Percentiles rank a stretch among this genome's conserved stretches.
These are phyloP conservation scores for Gossypium anomalum DNA, from an alignment of 345 rosid genomes.

Conservation along the genomic window DNA sequence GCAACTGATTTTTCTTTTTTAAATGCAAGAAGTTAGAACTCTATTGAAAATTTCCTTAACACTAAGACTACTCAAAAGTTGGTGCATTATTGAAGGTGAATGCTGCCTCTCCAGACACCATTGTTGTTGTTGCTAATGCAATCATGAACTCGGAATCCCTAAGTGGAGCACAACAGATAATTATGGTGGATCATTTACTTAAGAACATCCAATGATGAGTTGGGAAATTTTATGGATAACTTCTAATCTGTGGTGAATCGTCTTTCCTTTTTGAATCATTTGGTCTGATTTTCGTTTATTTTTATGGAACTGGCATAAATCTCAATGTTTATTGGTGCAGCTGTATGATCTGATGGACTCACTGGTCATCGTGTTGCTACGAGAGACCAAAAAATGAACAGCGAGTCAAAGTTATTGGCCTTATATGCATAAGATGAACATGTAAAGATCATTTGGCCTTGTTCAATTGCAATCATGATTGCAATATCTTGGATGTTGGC, in stretches of 20 bases:
- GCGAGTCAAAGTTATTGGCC: not conserved
- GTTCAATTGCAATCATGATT: not conserved
- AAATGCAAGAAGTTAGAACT: not conserved
- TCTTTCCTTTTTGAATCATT: not conserved
- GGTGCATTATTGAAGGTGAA: constrained; percentile 36
- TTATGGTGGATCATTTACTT: constrained; percentile 68
- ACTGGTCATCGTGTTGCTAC: not conserved
- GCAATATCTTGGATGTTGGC: not conserved
- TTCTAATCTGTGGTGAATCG: not conserved
- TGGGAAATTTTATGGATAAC: not conserved
- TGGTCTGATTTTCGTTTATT: not conserved
- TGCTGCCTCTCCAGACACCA: constrained; percentile 52
- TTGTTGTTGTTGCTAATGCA: constrained; percentile 56
- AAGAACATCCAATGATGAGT: constrained; percentile 45
- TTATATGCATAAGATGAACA: not conserved
- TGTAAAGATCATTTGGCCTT: not conserved
- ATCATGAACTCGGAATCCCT: constrained; percentile 66
- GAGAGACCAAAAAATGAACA: not conserved
- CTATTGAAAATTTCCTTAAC: not conserved
- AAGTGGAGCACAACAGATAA: constrained; percentile 63
- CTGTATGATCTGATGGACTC: not conserved
- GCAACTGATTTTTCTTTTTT: not conserved
- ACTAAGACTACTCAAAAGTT: not conserved
- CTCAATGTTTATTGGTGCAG: not conserved
- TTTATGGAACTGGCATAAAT: not conserved